Base-by-base conservation (phyloP, 2,329 filamentous ascomycete genomes). In the Aspergillus hiratsukae region DNA sequence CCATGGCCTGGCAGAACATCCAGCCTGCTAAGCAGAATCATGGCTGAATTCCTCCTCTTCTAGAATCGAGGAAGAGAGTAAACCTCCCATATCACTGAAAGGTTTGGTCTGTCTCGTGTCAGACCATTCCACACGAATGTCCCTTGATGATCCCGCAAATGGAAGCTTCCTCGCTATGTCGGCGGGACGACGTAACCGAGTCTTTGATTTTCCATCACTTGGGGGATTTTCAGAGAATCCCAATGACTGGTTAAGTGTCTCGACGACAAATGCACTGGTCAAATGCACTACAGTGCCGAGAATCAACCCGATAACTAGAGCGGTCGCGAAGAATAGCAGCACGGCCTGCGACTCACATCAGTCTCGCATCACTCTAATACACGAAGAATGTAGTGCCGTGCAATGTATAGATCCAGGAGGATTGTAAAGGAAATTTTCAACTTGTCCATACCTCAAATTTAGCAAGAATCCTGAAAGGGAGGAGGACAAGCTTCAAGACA, bases 301-400 rank as follows among this genome's bases (percentile, higher is more conserved):
- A 10, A 83, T 51, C 52, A 86, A 74, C n/a, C 90, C 90, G 52
- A 90, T 78, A 19, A 89, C 72, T 31, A 83, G 80, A 7, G 89
- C 90, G 25, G 85, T 81, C 50, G 85, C 85, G 49, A 91, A 78
- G 65, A 81, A 87, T 66, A 81, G 80, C 53, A 72, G 71, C 21
- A 78, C 57, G 49, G 73, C 74, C 78, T 80, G 55, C 37, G 28
- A 25, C 19, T 31, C 28, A 41, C 3, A 27, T 31, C n/a, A 19
- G 41, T 14, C 19, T 37, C 35, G 10, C 11, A 40, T 37, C 7
- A 3, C 19, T 49, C 27, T 11, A 48, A 48, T 11, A 46, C 37
- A 17, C n/a, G 40, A 31, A 51, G 43, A 41, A 14, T 23, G 48
- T 25, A 48, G 37, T 11, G 10, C 19, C 45, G 5, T 28, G 27